Percentiles rank a stretch among this genome's conserved stretches.
Conservation (phyloP, 2,329 filamentous ascomycete species). For the Coniochaeta sp. region DNA sequence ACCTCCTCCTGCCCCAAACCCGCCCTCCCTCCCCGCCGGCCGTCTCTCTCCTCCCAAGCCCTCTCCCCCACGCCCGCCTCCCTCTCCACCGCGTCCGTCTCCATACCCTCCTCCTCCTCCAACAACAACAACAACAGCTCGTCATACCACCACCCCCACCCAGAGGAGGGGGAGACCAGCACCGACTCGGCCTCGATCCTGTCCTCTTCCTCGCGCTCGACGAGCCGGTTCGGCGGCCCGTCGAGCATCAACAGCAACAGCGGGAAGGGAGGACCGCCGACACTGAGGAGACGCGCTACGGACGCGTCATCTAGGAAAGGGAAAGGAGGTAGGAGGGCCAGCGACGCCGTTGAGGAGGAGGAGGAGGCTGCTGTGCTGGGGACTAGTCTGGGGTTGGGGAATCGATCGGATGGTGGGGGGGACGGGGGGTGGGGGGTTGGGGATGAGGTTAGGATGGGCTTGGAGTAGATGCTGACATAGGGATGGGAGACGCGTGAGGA, state of each 20-base stretch:
- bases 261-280: constrained; percentile 31
- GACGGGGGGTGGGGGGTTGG: constrained; percentile 65
- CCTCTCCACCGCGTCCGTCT: constrained; percentile 1
- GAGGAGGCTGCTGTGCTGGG: constrained; percentile 32
- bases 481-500: no score
- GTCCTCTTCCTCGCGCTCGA: constrained; percentile 40
- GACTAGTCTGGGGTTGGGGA: neutral
- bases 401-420: constrained; percentile 36
- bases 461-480: no score
- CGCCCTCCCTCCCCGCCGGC: constrained; percentile 5
- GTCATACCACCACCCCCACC: neutral
- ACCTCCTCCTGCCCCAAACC: constrained; percentile 2
- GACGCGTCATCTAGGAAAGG: constrained; percentile 12
- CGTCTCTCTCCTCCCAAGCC: constrained; percentile 3
- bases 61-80: constrained; percentile 6
- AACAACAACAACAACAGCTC: neutral
- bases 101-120: neutral
- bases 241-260: constrained; percentile 32
- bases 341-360: constrained; percentile 35
- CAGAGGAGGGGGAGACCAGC: neutral
- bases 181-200: constrained; percentile 37
- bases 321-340: constrained; percentile 29
- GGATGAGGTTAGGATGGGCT: constrained; percentile 76
- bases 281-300: constrained; percentile 12
- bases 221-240: constrained; percentile 21